Percentiles rank a stretch among this genome's conserved stretches.
Conservation (phyloP, 1,139 yeast species). For the Torulaspora globosa region DNA sequence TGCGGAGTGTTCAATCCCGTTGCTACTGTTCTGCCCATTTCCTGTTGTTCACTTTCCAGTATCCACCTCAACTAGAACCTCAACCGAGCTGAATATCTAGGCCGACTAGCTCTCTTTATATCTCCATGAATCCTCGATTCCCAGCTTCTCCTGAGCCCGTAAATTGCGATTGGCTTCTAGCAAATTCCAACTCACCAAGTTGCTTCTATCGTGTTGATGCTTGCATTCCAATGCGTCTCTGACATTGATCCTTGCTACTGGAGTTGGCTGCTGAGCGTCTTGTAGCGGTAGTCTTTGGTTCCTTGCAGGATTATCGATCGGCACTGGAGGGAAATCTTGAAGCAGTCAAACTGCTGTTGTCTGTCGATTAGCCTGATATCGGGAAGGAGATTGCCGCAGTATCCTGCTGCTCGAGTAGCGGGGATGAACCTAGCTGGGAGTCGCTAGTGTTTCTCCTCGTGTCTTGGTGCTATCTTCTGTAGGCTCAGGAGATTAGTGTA, state of each 20-base stretch:
- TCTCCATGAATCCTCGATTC: neutral
- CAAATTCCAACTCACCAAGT: neutral
- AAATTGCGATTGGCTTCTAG: slow-evolving; percentile 5
- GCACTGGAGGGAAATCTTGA: too few species aligned
- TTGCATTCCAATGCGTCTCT: neutral
- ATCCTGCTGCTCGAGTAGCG: too few species aligned
- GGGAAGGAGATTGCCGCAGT: too few species aligned
- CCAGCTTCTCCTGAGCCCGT: slow-evolving; percentile 2
- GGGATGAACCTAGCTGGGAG: too few species aligned
- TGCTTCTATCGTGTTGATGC: neutral
- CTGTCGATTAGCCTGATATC: too few species aligned
- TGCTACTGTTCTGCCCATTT: slow-evolving; percentile 16
- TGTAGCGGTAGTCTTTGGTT: neutral
- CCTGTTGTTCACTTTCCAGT: neutral
- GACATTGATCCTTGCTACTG: neutral
- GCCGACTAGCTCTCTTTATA: slow-evolving; percentile 1
- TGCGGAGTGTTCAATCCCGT: slow-evolving; percentile 30
- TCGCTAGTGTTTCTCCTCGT: too few species aligned
- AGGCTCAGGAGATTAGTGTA: too few species aligned
- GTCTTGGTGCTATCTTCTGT: too few species aligned
- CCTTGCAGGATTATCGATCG: too few species aligned
- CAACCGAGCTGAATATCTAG: too few species aligned
- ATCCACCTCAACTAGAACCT: too few species aligned
- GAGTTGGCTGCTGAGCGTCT: neutral
- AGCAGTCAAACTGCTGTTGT: too few species aligned